Base-by-base conservation (phyloP, 164 flowering plant genomes). In the Tetrastigma voinierianum region DNA sequence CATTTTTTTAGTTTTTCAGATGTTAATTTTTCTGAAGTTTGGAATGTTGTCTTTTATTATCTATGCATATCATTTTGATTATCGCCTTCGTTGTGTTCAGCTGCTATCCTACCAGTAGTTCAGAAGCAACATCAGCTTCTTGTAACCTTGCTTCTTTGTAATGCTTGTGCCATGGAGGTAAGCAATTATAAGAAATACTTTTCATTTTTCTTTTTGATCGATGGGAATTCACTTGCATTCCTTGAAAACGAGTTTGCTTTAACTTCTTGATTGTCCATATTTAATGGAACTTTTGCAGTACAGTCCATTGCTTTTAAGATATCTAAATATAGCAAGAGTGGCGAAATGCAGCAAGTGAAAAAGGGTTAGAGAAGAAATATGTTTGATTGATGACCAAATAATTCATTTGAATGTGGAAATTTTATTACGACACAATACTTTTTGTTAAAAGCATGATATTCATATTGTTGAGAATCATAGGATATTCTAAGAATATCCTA, bases 81-180 rank as follows among this genome's bases (percentile, higher is more conserved):
- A 21, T 59, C 11, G 23, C 14, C 16, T 9, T 51, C 60, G 3
- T 43, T 43, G 11, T 76, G 12, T 77, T 75, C 83, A 90, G 97
- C 98, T 81, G 76, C 83, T 40, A 94, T 94, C 49, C 80, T 90
- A 67, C 98, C 98, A 8, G 98, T 94, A 53, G 96, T 94, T 67
- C 81, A 94, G 66, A 94, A 91, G 84, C 98, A 94, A 73, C 98
- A 94, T 69, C 97, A 88, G 75, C 95, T 94, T 73, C 90, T 94
- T 49, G 98, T 94, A 52, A 94, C 98, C 17, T 68, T 94, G 80
- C 97, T 94, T 62, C 80, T 94, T 1, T 89, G 98, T 69, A 94
- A 95, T 85, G 98, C 98, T 24, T 83, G 78, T 71, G 85, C 98
- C 51, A 95, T 95, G 98, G 98, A 95, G 90, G 98, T 91, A 73